phyloP scores from a whole-genome alignment of 208 protist species.

The Phytomonas sp. region DNA sequence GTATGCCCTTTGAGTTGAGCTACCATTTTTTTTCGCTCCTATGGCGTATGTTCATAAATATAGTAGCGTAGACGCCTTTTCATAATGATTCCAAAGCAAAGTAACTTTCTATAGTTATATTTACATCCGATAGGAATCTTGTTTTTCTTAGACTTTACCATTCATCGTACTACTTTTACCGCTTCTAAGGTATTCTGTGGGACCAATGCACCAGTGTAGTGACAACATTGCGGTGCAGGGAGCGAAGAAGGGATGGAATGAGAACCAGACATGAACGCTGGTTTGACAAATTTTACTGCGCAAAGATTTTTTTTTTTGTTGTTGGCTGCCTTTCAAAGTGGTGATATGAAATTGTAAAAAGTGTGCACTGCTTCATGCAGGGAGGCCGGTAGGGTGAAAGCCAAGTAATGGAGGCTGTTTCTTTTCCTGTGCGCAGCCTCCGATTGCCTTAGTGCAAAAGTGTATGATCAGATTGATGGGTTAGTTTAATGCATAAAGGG shows the following conservation, averaged over 20 bases:
- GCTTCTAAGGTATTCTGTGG: neutral
- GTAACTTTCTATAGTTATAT: constrained; percentile 8
- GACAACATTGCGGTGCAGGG: neutral
- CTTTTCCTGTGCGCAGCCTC: neutral
- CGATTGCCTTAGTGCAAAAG: neutral
- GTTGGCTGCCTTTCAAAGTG: constrained; percentile 3
- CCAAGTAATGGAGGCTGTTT: constrained; percentile 2
- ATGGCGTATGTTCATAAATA: neutral
- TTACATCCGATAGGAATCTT: neutral
- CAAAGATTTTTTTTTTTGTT: constrained; percentile 13
- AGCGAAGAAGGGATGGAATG: neutral
- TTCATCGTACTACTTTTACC: neutral
- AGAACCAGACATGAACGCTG: neutral
- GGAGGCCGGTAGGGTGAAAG: constrained; percentile 1
- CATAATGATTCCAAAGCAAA: neutral
- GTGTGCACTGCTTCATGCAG: neutral
- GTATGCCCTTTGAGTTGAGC: neutral
- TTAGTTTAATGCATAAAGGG: neutral
- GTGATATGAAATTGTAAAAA: neutral
- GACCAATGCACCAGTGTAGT: neutral
- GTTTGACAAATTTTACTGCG: neutral
- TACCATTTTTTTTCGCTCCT: neutral
- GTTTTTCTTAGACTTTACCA: neutral
- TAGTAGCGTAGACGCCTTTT: neutral
- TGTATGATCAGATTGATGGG: neutral